A percentile compares a stretch with the other conserved stretches of the same genome.
phyloP scores from a whole-genome alignment of 148 eudicot genomes.

The Nepenthes mirabilis region DNA sequence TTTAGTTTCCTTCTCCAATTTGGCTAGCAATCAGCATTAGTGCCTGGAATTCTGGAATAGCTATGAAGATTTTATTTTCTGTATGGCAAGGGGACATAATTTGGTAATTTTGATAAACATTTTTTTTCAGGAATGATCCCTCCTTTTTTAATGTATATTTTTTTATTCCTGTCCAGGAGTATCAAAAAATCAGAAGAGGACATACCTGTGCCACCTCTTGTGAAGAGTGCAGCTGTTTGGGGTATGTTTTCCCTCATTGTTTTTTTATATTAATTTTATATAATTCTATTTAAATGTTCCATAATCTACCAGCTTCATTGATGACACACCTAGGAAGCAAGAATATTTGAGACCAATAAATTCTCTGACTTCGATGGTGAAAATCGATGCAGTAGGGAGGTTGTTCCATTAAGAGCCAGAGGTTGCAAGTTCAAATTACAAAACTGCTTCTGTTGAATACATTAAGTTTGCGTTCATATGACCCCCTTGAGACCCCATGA shows the following conservation, averaged over 20 bases:
- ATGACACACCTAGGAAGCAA: too few species aligned
- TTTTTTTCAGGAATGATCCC: slow-evolving; percentile 2
- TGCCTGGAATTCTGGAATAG: neutral
- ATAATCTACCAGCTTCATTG: too few species aligned
- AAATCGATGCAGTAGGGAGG: too few species aligned
- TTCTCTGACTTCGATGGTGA: too few species aligned
- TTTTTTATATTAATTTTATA: neutral
- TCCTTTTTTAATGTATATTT: neutral
- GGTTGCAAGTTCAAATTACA: too few species aligned
- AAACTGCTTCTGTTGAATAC: too few species aligned
- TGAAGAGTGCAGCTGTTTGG: slow-evolving; percentile 72
- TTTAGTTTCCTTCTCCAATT: too few species aligned
- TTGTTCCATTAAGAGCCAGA: too few species aligned
- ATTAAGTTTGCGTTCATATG: too few species aligned
- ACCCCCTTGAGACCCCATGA: too few species aligned
- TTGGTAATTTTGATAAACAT: neutral
- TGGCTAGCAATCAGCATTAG: neutral
- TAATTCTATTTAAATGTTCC: too few species aligned
- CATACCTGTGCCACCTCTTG: slow-evolving; percentile 53
- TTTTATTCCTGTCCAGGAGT: slow-evolving; percentile 22
- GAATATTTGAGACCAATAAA: too few species aligned
- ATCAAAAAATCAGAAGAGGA: slow-evolving; percentile 63
- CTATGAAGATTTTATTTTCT: neutral
- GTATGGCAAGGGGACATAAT: neutral
- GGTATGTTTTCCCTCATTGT: slow-evolving; percentile 25